These are phyloP conservation scores for Aureobasidium mangrovei DNA, from an alignment of 2,329 filamentous ascomycete species.

Conservation along the genomic window DNA sequence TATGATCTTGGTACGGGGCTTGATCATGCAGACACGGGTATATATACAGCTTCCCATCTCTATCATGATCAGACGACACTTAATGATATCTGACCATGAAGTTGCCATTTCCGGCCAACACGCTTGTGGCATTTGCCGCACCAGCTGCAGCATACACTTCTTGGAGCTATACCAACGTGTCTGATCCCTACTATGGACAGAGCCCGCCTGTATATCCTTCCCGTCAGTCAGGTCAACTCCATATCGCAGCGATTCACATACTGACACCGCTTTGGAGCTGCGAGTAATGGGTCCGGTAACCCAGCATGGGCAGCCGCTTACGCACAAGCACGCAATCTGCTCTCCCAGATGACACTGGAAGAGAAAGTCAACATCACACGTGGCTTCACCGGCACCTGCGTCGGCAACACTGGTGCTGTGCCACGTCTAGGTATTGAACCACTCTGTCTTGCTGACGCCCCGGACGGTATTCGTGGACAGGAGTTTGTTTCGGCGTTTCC, in stretches of 20 bases:
- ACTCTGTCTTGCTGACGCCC: conserved; percentile 63
- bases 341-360: conserved; percentile 26
- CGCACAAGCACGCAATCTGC: conserved; percentile 22
- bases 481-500: conserved; percentile 72
- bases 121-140: neutral
- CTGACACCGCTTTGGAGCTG: conserved; percentile 11
- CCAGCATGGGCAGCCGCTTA: conserved; percentile 24
- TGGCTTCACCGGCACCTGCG: conserved; percentile 41
- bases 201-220: conserved; percentile 25
- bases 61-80: neutral
- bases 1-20: neutral
- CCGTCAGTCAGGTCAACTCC: conserved; percentile 14
- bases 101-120: neutral
- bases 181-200: conserved; percentile 21
- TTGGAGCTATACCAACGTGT: conserved; percentile 15
- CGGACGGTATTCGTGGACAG: conserved; percentile 61
- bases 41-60: neutral
- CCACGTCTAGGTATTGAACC: conserved; percentile 61
- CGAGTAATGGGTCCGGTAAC: conserved; percentile 16
- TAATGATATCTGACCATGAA: neutral
- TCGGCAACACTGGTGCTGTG: conserved; percentile 68
- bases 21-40: neutral
- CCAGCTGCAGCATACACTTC: conserved; percentile 6
- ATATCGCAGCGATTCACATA: neutral
- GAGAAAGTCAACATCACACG: conserved; percentile 28